Evolutionary conservation across 129 eudicot species (phyloP), one percentile per base, ranked within the genome.

Genomic region (Centella asiatica): DNA sequence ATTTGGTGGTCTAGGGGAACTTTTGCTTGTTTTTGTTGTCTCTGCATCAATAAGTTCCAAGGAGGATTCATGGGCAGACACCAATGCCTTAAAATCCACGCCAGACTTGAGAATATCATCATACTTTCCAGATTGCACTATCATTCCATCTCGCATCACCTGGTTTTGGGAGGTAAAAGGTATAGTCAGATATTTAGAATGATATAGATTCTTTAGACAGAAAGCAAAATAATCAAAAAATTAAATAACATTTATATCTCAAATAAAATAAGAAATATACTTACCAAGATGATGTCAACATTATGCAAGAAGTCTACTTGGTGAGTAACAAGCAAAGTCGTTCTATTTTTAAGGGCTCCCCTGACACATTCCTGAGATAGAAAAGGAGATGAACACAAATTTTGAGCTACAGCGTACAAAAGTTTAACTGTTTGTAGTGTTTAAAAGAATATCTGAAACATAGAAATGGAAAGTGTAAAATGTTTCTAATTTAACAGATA

Each of bases 131-230:
- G 87, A 78, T 69, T 92, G 90, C 31, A 83, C 95, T 32, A 84
- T 76, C 79, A 48, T 87, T 57, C 98, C 98, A 18, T 90, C 84
- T 74, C 94, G 85, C 94, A 90, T 90, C 15, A 92, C 98, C 96
- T 92, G 62, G 47, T 62, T 42, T 57, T 50, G 27, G 17, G 56
- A 29, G 24, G 40, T 25, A 29, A 59, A 60, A 6, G 32, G 52
- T 5, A 45, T 6, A 56, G 19, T 53, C 0, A 5, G 11, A 11
- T 11, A 11, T 13, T 15, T 62, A 15, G n/a, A n/a, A n/a, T n/a
- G n/a, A n/a, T n/a, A n/a, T n/a, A n/a, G n/a, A n/a, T n/a, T n/a
- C n/a, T n/a, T n/a, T n/a, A n/a, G n/a, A n/a, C n/a, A n/a, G n/a
- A n/a, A n/a, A n/a, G n/a, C n/a, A n/a, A n/a, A n/a, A n/a, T n/a